Evolutionary conservation across 495 filamentous ascomycete genomes (phyloP), one percentile per base, ranked within the genome.

Genomic region (Achaetomiella virescens): DNA sequence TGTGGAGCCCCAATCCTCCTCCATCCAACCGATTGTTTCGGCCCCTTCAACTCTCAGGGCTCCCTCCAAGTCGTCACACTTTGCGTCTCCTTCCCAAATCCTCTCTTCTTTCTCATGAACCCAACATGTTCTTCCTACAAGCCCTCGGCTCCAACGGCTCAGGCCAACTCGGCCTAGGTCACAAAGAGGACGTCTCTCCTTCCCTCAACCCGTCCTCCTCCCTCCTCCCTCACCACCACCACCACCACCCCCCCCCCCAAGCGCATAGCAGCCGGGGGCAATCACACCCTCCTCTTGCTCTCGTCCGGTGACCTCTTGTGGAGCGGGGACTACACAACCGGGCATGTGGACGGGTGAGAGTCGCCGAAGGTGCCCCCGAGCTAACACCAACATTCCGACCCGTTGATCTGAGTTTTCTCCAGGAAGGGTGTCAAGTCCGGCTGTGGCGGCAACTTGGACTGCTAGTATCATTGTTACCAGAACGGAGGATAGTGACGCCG

Each of bases 81-180:
- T 14, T 17, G 29, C 2, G 5, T 17, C 18, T 20, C 18, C 47
- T 22, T 9, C 27, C 27, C 27, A 4, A 31, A 31, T 2, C 20
- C 8, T 12, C 14, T 14, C 41, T 24, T 11, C 18, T 44, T 25
- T 12, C 20, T 25, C 27, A 31, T 31, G 4, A 50, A 40, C 18
- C 45, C 2, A 53, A 21, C 48, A 78, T 78, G 75, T 46, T 70
- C 17, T 60, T 66, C 44, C 74, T 96, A 41, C 89, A 84, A 65
- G 84, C 90, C n/a, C 83, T 96, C 59, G 93, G 93, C 33, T 97
- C 92, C 27, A 98, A 97, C 69, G 85, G 88, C 36, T 88, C 84
- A 7, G 89, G 89, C 49, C 93, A 98, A 66, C 80, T 98, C 35
- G 89, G 87, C 35, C 76, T 97, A 44, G 82, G 82, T 21, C 86